Evolutionary conservation across 1,284 basidiomycete species (phyloP).

Genomic region (Wallemia hederae): DNA sequence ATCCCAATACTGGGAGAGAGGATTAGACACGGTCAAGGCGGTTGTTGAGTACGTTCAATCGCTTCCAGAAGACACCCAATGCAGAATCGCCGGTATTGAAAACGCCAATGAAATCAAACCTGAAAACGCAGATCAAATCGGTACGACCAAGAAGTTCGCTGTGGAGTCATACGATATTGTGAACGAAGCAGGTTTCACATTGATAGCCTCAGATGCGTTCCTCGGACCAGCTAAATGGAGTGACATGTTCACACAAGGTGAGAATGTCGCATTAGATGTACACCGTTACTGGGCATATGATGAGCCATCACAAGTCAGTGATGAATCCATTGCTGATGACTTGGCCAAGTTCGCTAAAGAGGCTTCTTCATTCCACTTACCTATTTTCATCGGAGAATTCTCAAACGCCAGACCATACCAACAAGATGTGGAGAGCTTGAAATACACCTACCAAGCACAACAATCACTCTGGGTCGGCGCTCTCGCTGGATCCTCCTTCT

Average conservation of each 20-base stretch:
- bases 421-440: neutral
- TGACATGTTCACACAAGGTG: neutral
- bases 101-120: conserved; percentile 1
- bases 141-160: neutral
- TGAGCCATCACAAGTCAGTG: neutral
- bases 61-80: neutral
- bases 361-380: neutral
- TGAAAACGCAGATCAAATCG: neutral
- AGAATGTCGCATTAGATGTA: neutral
- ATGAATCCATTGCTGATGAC: neutral
- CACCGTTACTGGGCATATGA: neutral
- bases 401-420: neutral
- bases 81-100: neutral
- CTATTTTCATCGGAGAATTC: neutral
- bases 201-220: neutral
- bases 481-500: neutral
- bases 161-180: neutral
- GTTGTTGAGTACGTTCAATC: neutral
- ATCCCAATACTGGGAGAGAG: neutral
- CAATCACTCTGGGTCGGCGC: neutral
- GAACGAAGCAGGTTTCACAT: neutral
- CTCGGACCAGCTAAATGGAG: neutral
- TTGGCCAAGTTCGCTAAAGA: neutral
- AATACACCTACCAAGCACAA: neutral
- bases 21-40: neutral